Base-by-base conservation (phyloP, 176 grass and related monocot genomes). In the Aegilops sharonensis region DNA sequence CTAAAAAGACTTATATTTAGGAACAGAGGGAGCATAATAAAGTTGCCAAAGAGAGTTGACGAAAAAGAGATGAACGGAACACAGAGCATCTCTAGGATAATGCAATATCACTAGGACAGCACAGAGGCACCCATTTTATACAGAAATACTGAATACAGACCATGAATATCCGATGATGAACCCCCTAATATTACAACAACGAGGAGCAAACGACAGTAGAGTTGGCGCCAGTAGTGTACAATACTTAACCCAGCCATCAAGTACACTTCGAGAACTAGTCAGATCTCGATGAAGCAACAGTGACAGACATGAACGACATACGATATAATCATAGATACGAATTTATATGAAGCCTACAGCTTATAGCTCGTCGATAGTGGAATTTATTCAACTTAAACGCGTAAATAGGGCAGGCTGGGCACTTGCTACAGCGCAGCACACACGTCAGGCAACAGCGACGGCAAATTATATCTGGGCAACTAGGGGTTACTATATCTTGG, bases 381-480 rank as follows among this genome's bases (percentile, higher is more conserved):
- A 18, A 64, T 9, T 80, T 29, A 43, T 45, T 80, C 1, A 64
- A 43, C 12, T 20, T 20, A 80, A 45, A 11, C 4, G 20, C 10
- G 8, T 66, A 65, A 64, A 66, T 30, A 30, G 61, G n/a, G 78
- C 61, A 8, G 61, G 37, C 40, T 78, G 47, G 47, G 23, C 65
- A 60, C 76, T 79, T 42, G 75, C 84, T 57, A 79, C 61, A 67
- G 18, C 64, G 5, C 64, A 79, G 64, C 47, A 34, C 34, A 10
- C 61, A 79, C 35, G 7, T 45, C 32, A 78, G 75, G 75, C 64
- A 79, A 79, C 63, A 86, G 34, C 64, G 11, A 71, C 75, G 6
- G 39, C 45, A 31, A 27, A 25, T 23, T n/a, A 45, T 0, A 79
- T 43, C 4, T 2, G 11, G 65, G 24, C 11, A 79, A 79, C 84